Conservation (phyloP, 306 rosid species). For the Vigna angularis region DNA sequence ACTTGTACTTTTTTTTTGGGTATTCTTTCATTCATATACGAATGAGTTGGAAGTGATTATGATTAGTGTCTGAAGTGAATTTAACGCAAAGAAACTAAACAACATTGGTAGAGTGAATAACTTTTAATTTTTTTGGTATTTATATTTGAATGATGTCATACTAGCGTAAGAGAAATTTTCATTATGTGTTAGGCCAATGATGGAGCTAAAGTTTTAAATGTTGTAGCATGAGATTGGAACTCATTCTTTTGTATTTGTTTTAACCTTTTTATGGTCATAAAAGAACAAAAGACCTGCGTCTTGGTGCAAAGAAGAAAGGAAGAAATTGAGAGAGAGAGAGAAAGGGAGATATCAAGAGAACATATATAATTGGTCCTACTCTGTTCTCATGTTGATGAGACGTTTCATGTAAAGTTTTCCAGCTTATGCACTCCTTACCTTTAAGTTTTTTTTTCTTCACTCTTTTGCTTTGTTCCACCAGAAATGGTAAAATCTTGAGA, state of each 20-base stretch:
- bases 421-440: slow-evolving; percentile 27
- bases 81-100: slow-evolving; percentile 40
- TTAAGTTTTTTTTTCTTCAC: slow-evolving; percentile 21
- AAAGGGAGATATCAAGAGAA: not conserved
- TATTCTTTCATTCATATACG: too few relatives aligned
- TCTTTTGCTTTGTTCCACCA: slow-evolving; percentile 40
- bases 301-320: slow-evolving; percentile 39
- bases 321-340: not conserved
- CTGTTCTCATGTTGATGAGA: slow-evolving; percentile 49
- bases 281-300: slow-evolving; percentile 49
- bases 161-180: slow-evolving; percentile 37
- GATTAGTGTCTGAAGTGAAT: slow-evolving; percentile 40
- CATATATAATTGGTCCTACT: slow-evolving; percentile 26
- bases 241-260: slow-evolving; percentile 40
- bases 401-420: slow-evolving; percentile 44
- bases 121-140: not conserved
- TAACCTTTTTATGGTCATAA: slow-evolving; percentile 45
- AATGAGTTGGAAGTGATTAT: slow-evolving; percentile 9
- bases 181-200: slow-evolving; percentile 40
- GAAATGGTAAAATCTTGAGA: slow-evolving; percentile 33
- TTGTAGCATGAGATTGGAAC: slow-evolving; percentile 42
- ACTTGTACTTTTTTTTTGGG: too few relatives aligned
- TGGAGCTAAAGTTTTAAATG: slow-evolving; percentile 42
- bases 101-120: not conserved
- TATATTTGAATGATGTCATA: slow-evolving; percentile 49